Base-by-base conservation (phyloP, 2,329 filamentous ascomycete species). In the Paecilomyces sp. region DNA sequence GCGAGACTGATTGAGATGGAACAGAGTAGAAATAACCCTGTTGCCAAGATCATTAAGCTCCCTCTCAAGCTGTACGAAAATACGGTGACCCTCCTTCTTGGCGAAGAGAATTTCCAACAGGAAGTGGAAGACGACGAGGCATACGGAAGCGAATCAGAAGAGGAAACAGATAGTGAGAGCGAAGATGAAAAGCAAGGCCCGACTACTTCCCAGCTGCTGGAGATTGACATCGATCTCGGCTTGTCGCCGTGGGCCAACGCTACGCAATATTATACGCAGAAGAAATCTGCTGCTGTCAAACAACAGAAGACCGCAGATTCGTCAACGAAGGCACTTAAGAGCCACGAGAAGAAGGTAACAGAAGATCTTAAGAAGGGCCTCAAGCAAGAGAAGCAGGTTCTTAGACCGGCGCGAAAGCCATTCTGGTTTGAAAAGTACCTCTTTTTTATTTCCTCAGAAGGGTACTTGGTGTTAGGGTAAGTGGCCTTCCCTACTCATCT, bases 371-470 rank as follows among this genome's bases (percentile, higher is more conserved):
- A 90, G 76, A 93, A 92, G 68, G 88, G 87, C 0, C 75, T 97
- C 59, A 96, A 96, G 77, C 89, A 94, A 70, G 94, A 97, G 75
- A 97, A 96, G 73, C 88, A 91, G 22, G 80, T 95, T 1, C 78
- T 97, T 9, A 87, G 92, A 54, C 91, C 89, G 0, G 88, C 96
- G 8, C 85, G 94, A 59, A 89, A 87, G 68, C 88, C 88, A 65
- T 84, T 92, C 68, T 99, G 94, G 94, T 99, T 97, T 66, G 94
- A 99, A 70, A 99, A 99, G 75, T 99, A 96, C 68, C 80, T 87
- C 30, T 97, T 91, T 83, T 99, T 99, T 76, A 85, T 97, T 66
- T 97, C 92, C 0, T 95, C 92, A 0, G 94, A 99, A 70, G 92
- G 93, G 3, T 97, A 97, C 71, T 82, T 99, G 5, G 90, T 97